Percentiles rank a stretch among this genome's conserved stretches.
phyloP scores from a whole-genome alignment of 225 moss, liverwort and hornwort genomes.

The Ulota crispa region DNA sequence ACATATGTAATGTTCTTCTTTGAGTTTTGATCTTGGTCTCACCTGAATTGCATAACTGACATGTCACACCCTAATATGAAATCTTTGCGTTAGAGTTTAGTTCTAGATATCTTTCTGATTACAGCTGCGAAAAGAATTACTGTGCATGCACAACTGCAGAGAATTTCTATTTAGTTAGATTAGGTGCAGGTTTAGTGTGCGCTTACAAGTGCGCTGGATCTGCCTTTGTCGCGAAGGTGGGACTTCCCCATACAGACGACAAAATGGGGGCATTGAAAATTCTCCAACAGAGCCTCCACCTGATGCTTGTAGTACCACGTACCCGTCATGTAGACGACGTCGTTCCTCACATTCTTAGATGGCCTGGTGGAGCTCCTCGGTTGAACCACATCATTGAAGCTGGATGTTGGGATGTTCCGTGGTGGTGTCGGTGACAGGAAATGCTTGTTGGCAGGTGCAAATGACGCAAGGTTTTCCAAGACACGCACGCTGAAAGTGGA shows the following conservation, averaged over 20 bases:
- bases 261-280: slow-evolving; percentile 30
- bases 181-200: not conserved
- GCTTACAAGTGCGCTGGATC: slow-evolving; percentile 21
- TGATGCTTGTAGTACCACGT: not conserved
- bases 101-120: not conserved
- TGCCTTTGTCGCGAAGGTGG: not conserved
- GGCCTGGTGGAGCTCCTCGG: not conserved
- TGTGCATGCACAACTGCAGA: no score
- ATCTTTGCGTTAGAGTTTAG: not conserved
- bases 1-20: not conserved
- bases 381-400: not conserved
- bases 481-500: slow-evolving; percentile 17
- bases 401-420: not conserved
- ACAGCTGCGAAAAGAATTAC: not conserved
- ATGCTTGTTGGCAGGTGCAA: not conserved
- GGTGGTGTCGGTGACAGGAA: not conserved
- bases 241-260: not conserved
- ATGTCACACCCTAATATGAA: not conserved
- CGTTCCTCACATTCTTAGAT: not conserved
- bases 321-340: not conserved
- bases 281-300: not conserved
- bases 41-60: no score
- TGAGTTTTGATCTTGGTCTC: no score
- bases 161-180: not conserved
- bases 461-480: not conserved